phyloP scores from a whole-genome alignment of 108 stramenopile genomes.

The Pseudonitzschia delicatissima region DNA sequence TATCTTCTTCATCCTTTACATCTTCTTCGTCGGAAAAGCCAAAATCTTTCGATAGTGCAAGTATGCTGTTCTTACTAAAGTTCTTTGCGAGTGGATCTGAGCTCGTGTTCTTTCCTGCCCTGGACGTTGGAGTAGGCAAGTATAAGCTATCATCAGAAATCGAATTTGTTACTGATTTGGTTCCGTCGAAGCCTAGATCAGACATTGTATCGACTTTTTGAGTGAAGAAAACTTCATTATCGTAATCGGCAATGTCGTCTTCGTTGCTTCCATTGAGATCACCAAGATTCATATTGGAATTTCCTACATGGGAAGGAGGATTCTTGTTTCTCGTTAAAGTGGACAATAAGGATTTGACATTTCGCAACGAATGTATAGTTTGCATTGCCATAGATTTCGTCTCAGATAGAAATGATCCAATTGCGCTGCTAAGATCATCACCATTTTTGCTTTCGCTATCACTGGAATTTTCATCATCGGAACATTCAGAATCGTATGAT shows the following conservation, averaged over 20 bases:
- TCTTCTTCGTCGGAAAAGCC: neutral
- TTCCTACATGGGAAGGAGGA: too few relatives aligned
- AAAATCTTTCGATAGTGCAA: neutral
- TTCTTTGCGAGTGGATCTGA: neutral
- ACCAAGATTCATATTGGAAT: neutral
- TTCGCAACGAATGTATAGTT: slow-evolving; percentile 14
- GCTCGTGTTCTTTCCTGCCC: neutral
- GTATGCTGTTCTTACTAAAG: neutral
- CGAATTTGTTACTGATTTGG: neutral
- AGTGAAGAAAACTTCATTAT: too few relatives aligned
- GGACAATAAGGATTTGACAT: slow-evolving; percentile 14
- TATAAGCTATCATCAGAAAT: slow-evolving; percentile 11
- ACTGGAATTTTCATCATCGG: slow-evolving; percentile 13
- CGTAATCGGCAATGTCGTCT: neutral
- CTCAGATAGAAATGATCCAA: slow-evolving; percentile 25
- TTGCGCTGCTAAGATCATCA: slow-evolving; percentile 19
- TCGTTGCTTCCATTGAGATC: neutral
- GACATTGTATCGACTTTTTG: too few relatives aligned
- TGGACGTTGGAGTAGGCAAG: neutral
- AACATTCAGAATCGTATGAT: slow-evolving; percentile 10
- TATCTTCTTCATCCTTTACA: neutral
- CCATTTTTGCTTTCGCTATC: neutral
- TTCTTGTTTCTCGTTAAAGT: neutral
- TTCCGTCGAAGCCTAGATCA: neutral
- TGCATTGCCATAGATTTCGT: slow-evolving; percentile 24